Base-by-base conservation (phyloP, 2,329 filamentous ascomycete genomes). In the Alternaria solani region DNA sequence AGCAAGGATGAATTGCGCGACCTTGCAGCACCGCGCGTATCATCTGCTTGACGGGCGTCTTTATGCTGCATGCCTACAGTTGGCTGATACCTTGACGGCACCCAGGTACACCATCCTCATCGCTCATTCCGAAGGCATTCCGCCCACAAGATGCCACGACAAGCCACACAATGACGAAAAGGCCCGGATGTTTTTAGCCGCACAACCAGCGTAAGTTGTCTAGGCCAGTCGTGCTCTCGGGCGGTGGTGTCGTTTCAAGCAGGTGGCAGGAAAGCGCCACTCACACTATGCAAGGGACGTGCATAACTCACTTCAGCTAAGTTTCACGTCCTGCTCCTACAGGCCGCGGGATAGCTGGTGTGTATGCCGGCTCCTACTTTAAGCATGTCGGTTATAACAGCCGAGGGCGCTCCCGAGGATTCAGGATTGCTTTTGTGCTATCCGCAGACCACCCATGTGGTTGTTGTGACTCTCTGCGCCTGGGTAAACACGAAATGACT, bases 401-500 rank as follows among this genome's bases (percentile, higher is more conserved):
- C 52, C 46, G 57, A 52, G 46, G 57, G 41, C 28, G 25, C 44
- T 59, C 52, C 57, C 57, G 57, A 51, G 39, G 34, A 26, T 41
- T 59, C 38, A 34, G 44, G 39, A 34, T 26, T 47, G 26, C 55
- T 43, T 47, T 55, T 55, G 52, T 59, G 41, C 30, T n/a, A 49
- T 46, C 38, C 41, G 48, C 23, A 42, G 39, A 34, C 38, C 8
- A 26, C 25, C 23, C 18, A 42, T 43, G 43, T 42, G 38, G 32
- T 51, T 41, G 20, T 56, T 49, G 28, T 38, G 32, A 18, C 44
- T 51, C 23, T 36, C 18, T 14, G 7, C 23, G 18, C 46, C 9
- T 20, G 28, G 36, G 43, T 34, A 38, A 41, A 46, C 51, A 43
- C 32, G 39, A 44, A 25, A 72, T 72, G 70, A 72, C 67, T 57